Base-by-base conservation (phyloP, 2,329 filamentous ascomycete species). In the Graphiopsis chlorocephala region DNA sequence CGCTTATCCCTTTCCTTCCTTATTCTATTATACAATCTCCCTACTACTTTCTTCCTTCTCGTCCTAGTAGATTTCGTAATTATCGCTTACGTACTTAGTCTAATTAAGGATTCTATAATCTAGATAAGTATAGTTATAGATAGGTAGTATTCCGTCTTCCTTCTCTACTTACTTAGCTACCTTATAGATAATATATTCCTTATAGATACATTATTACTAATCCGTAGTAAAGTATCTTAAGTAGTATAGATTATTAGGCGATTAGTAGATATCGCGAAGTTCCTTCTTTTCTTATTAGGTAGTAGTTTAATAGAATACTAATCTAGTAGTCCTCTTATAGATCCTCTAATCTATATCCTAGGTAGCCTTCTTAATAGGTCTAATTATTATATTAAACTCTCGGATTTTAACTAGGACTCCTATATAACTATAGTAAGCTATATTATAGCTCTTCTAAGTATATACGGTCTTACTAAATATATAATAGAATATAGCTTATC, bases 21-120 rank as follows among this genome's bases (percentile, higher is more conserved):
- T 10, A 42, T 20, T 17, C 7, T 57, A 42, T 57, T 20, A 23
- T 25, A 25, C 15, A 7, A 2, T 10, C 17, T n/a, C 31, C 10
- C 28, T 42, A 48, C 59, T 45, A 35, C 61, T n/a, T n/a, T n/a
- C n/a, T n/a, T n/a, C n/a, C n/a, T 25, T 45, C 64, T 57, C 28
- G 45, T 66, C 20, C 35, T 47, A 58, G 47, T 50, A 35, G 29
- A 50, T 61, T 23, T 12, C 29, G 15, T 52, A 61, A 14, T 12
- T 35, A 12, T 50, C 25, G 8, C 6, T n/a, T 33, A 5, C 29
- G 28, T 52, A 57, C 7, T 14, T 10, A 23, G 31, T 42, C 55
- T 42, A 57, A 17, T 57, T 25, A 42, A 57, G 31, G 20, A 42
- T 42, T 57, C 55, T 42, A 57, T 57, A 42, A 15, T 57, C 33